Conservation (phyloP, 495 filamentous ascomycete species). For the Xylaria telfairii region DNA sequence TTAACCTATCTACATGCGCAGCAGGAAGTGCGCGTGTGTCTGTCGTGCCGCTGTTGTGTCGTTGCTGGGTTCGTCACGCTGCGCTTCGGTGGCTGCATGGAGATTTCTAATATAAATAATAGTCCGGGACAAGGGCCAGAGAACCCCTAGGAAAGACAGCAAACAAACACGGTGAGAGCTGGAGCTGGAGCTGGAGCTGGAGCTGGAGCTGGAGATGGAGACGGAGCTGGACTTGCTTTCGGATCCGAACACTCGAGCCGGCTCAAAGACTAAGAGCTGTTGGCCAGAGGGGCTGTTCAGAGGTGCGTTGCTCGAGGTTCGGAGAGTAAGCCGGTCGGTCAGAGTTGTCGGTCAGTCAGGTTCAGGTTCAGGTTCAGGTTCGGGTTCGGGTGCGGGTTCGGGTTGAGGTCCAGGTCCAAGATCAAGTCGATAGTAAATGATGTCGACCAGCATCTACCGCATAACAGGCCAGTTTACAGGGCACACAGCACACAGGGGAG, state of each 20-base stretch:
- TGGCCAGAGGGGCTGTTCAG: not conserved
- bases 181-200: too few species aligned
- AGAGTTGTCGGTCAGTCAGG: not conserved
- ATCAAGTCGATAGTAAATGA: not conserved
- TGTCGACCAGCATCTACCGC: constrained; percentile 1
- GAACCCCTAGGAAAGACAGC: too few species aligned
- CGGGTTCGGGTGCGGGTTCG: not conserved
- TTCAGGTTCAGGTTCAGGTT: not conserved
- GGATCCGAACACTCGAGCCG: constrained; percentile 13
- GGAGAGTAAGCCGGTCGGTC: not conserved
- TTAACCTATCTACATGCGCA: not conserved
- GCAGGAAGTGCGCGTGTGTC: not conserved
- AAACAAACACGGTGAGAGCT: too few species aligned
- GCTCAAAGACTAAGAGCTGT: not conserved
- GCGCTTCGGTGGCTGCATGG: not conserved
- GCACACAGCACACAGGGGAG: not conserved
- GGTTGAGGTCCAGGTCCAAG: too few species aligned
- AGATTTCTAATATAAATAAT: constrained; percentile 9
- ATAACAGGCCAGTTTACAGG: not conserved
- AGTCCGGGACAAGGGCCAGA: too few species aligned
- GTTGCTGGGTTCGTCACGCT: not conserved
- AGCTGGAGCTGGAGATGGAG: too few species aligned
- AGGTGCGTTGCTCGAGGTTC: not conserved
- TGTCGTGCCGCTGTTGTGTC: not conserved
- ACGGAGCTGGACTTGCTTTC: not conserved